Base-by-base conservation (phyloP, 257 asterid species). In the Dorcoceras hygrometricum region DNA sequence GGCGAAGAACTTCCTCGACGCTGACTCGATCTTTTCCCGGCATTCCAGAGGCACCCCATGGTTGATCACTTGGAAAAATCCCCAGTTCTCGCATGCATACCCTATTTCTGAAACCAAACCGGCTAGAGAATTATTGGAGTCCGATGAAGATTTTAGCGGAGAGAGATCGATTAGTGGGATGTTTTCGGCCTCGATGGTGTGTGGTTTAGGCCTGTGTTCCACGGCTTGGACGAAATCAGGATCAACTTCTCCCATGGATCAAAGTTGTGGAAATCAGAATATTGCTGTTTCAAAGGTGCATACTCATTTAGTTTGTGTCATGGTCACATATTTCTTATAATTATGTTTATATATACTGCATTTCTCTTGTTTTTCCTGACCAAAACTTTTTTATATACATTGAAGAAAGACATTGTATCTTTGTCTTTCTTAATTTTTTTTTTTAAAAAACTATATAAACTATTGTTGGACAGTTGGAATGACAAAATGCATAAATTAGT, bases 1-100 rank as follows among this genome's bases (percentile, higher is more conserved):
- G 16, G 65, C 65, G 32, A 79, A 82, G 69, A 82, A 82, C 7
- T 71, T 64, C 60, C 77, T 61, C 23, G 80, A 48, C 23, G 78
- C 80, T 3, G 64, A 65, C 9, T 68, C 77, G 23, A 79, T 54
- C 46, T 14, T 74, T 14, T 46, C 34, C 11, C 82, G 84, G 65
- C 63, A 9, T 5, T 57, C 24, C 4, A 63, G 19, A 32, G 79
- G 81, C 55, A 76, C 81, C 16, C 84, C 81, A 1, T 79, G 84
- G 60, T 75, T 79, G 69, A 69, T 76, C 72, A 76, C 83, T 76
- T 79, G 83, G 72, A 79, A 79, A 36, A 79, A 79, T 14, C 84
- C 84, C 84, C 81, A 76, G 16, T 76, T 66, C 36, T 66, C 48
- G 65, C 81, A 79, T 8, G 84, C 84, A 32, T 27, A 22, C 27